Base-by-base conservation (phyloP, 345 rosid species). In the Moricandia moricandioides region DNA sequence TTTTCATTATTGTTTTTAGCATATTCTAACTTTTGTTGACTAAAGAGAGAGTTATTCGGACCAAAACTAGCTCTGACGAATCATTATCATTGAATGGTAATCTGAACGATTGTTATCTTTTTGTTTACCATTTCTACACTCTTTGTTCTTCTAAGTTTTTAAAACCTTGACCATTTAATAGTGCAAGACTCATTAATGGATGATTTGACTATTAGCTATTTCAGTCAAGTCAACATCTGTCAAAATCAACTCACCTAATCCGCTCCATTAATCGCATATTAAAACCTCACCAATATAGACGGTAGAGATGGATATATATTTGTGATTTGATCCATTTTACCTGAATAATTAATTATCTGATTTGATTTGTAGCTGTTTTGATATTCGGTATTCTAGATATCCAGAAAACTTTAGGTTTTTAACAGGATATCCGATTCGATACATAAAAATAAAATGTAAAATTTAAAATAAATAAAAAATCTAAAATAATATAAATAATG, bases 161-260 rank as follows among this genome's bases (percentile, higher is more conserved):
- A 8, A 7, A 66, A 66, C 26, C 10, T 66, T 49, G 70, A 66
- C 70, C 40, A 16, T 29, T 65, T 65, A 12, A 27, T 45, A 7
- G 2, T n/a, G n/a, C 24, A 65, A 24, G 34, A 37, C 51, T 18
- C 37, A 11, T 12, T 26, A 26, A 45, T 26, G 37, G 27, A 66
- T 29, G 33, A 49, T 49, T 29, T 45, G 30, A 30, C 59, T 49
- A 49, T 29, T 43, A 27, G 8, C 21, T 40, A 10, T 35, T 12
- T 62, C 8, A 34, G 66, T 62, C 30, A 62, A 62, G 55, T 64
- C 55, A 24, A 64, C 29, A 45, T 14, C 59, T 49, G 59, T 47
- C 70, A 10, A 49, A 30, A 10, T 51, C 29, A 30, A 6, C 17
- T 14, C 27, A 45, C 70, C 13, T 8, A 11, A 27, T 27, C 30